Conservation (phyloP, 1,284 basidiomycete species). For the Leccinum huronense region DNA sequence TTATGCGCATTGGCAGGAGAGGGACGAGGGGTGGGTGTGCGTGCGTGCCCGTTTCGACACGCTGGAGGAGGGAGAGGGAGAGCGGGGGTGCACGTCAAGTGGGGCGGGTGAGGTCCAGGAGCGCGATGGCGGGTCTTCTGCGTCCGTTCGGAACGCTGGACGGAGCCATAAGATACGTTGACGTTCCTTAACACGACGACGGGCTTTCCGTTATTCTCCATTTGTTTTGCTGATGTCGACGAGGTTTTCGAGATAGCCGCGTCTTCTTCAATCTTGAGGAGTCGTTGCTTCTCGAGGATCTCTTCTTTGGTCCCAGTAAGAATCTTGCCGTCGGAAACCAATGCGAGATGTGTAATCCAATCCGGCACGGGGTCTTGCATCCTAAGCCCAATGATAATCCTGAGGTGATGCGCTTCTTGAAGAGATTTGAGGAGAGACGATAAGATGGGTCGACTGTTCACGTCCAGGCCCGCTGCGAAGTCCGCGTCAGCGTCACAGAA, state of each 20-base stretch:
- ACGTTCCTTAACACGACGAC: slow-evolving; percentile 56
- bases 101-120: too few relatives aligned
- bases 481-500: slow-evolving; percentile 6
- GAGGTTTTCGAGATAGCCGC: background rate
- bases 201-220: slow-evolving; percentile 20
- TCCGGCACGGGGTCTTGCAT: slow-evolving; percentile 79
- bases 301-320: slow-evolving; percentile 46
- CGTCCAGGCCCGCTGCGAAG: slow-evolving; percentile 71
- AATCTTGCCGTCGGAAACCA: slow-evolving; percentile 53
- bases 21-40: too few relatives aligned
- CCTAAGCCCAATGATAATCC: slow-evolving; percentile 78
- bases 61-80: too few relatives aligned
- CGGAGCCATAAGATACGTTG: slow-evolving; percentile 64
- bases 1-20: too few relatives aligned
- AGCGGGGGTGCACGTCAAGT: too few relatives aligned
- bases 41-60: too few relatives aligned
- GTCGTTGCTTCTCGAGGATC: slow-evolving; percentile 31
- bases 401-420: slow-evolving; percentile 50
- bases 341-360: slow-evolving; percentile 77
- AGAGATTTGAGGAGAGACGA: slow-evolving; percentile 57
- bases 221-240: background rate
- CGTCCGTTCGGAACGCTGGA: too few relatives aligned
- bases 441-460: slow-evolving; percentile 55
- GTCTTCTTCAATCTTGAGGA: slow-evolving; percentile 10
- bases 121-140: too few relatives aligned